Conservation (phyloP, 2,329 filamentous ascomycete genomes). For the Diplodia sapinea region DNA sequence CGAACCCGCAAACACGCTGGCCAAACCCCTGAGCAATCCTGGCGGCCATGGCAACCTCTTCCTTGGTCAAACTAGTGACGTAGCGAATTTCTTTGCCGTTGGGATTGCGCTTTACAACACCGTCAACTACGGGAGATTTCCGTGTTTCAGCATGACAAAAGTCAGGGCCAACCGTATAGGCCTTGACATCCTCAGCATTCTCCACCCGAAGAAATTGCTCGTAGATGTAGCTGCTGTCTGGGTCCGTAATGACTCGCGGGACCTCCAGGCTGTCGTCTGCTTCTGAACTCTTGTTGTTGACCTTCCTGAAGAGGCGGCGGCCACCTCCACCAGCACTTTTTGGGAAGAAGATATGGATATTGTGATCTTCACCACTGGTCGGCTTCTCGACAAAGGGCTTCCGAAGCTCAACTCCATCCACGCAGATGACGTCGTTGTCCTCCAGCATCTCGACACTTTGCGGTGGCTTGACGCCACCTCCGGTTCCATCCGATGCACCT, state of each 20-base stretch:
- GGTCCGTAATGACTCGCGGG: conserved; percentile 82
- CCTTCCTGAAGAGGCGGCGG: conserved; percentile 90
- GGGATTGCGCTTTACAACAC: conserved; percentile 91
- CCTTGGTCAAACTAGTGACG: conserved; percentile 79
- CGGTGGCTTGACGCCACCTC: conserved; percentile 62
- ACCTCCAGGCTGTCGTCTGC: conserved; percentile 77
- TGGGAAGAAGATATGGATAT: conserved; percentile 97
- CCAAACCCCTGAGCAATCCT: conserved; percentile 92
- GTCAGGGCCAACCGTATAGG: conserved; percentile 90
- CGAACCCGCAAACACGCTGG: conserved; percentile 94
- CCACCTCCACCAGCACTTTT: conserved; percentile 86
- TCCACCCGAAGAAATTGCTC: conserved; percentile 97
- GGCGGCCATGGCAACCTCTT: conserved; percentile 84
- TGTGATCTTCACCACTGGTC: conserved; percentile 97
- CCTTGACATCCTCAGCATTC: conserved; percentile 97
- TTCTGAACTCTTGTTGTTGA: conserved; percentile 99
- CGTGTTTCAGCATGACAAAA: conserved; percentile 97
- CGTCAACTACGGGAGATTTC: conserved; percentile 96
- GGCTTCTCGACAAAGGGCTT: conserved; percentile 99
- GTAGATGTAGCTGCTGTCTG: conserved; percentile 86
- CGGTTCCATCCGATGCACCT: conserved; percentile 70
- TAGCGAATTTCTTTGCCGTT: conserved; percentile 97
- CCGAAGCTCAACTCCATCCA: conserved; percentile 79
- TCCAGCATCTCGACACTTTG: conserved; percentile 84
- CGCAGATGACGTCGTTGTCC: conserved; percentile 82